A percentile compares a stretch with the other conserved stretches of the same genome.
Evolutionary conservation across 208 protist genomes (phyloP).

Genomic region (Acanthamoeba lenticulata): DNA sequence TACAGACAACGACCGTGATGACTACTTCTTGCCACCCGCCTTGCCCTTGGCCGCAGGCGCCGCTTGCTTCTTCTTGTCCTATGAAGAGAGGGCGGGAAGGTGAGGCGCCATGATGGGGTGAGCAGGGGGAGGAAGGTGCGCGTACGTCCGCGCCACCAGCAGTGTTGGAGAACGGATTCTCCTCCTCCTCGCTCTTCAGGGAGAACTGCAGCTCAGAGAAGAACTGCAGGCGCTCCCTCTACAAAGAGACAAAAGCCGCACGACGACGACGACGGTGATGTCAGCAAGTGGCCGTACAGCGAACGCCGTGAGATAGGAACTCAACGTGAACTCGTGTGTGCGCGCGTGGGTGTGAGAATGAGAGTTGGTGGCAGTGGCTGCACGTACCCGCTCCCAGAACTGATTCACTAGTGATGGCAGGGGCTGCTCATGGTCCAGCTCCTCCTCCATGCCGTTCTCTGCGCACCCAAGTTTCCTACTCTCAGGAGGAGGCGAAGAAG

Average conservation of each 20-base stretch:
- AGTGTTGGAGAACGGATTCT: slow-evolving; percentile 58
- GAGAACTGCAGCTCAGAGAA: slow-evolving; percentile 66
- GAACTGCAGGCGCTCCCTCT: slow-evolving; percentile 55
- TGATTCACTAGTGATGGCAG: slow-evolving; percentile 13
- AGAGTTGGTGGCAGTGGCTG: not conserved
- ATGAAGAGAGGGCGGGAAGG: not conserved
- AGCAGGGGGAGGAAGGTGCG: not conserved
- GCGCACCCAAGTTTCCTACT: not conserved
- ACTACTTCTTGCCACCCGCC: not conserved
- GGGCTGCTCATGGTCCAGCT: slow-evolving; percentile 27
- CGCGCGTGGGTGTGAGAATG: not conserved
- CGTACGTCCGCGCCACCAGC: not conserved
- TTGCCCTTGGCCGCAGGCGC: not conserved
- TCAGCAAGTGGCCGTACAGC: too few species aligned
- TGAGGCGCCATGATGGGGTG: not conserved
- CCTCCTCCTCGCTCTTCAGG: slow-evolving; percentile 64
- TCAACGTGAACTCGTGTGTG: not conserved
- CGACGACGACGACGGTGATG: not conserved
- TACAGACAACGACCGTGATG: too few species aligned
- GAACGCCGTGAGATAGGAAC: not conserved
- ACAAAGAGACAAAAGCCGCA: not conserved
- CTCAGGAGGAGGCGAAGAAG: not conserved
- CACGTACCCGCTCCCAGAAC: not conserved
- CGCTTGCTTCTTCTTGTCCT: too few species aligned
- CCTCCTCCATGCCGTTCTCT: slow-evolving; percentile 62